Conservation (phyloP, 106 monocot species). For the Ottelia alismoides region DNA sequence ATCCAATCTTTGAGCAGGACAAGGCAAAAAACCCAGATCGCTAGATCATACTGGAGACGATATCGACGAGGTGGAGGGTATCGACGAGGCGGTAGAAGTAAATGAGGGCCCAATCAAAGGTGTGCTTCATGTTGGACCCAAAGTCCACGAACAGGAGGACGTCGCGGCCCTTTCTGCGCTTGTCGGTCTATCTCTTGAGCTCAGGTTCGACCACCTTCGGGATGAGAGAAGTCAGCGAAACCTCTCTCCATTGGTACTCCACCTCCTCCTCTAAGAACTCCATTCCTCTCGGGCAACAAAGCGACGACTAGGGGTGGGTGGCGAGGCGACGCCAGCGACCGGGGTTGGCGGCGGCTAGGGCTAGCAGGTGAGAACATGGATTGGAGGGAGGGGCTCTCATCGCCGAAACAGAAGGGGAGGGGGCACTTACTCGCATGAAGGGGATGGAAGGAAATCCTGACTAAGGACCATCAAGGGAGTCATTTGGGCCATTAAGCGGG, state of each 20-base stretch:
- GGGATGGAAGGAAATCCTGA: no score
- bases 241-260: constrained; percentile 79
- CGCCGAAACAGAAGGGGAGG: no score
- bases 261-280: constrained; percentile 52
- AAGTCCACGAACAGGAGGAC: constrained; percentile 60
- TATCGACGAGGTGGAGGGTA: constrained; percentile 73
- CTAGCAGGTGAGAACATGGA: no score
- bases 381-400: no score
- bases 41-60: constrained; percentile 38
- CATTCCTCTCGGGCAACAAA: no score
- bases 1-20: background rate
- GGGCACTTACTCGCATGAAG: no score
- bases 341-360: no score
- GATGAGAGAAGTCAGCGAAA: constrained; percentile 49
- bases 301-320: no score
- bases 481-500: no score
- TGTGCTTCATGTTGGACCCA: constrained; percentile 62
- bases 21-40: background rate
- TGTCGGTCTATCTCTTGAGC: constrained; percentile 51
- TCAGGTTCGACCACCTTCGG: constrained; percentile 40
- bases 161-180: constrained; percentile 48
- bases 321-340: no score
- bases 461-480: no score
- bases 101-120: constrained; percentile 67
- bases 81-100: constrained; percentile 86